These are phyloP conservation scores for Talaromyces trachyspermus DNA, from an alignment of 495 filamentous ascomycete species.

Conservation along the genomic window DNA sequence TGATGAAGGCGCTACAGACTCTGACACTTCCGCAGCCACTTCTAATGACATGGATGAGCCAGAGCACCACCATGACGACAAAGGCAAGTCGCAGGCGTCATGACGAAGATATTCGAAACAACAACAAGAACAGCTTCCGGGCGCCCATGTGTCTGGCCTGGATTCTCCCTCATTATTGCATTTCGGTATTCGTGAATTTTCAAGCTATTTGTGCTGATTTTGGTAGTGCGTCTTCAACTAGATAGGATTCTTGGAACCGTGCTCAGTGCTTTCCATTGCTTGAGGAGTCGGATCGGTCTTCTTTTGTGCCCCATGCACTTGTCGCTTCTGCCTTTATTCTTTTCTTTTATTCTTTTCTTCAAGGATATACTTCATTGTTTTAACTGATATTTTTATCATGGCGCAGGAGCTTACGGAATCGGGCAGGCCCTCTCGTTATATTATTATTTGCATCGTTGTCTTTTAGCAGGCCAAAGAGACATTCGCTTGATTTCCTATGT, in stretches of 20 bases:
- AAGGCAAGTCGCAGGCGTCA: background rate
- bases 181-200: too few species aligned
- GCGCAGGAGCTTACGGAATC: constrained; percentile 7
- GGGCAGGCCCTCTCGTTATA: constrained; percentile 9
- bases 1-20: constrained; percentile 13
- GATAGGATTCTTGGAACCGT: too few species aligned
- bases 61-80: background rate
- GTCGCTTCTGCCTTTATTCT: background rate
- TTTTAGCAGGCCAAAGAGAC: constrained; percentile 9
- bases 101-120: background rate
- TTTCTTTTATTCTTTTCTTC: background rate
- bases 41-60: constrained; percentile 9
- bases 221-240: too few species aligned
- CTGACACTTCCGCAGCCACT: constrained; percentile 11
- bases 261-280: too few species aligned
- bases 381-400: constrained; percentile 6
- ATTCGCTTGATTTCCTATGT: constrained; percentile 10
- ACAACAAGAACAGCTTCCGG: background rate
- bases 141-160: too few species aligned
- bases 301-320: background rate
- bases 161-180: too few species aligned
- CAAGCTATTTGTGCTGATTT: too few species aligned
- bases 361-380: constrained; percentile 3
- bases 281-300: background rate
- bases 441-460: constrained; percentile 6